Conservation (phyloP, 2,329 filamentous ascomycete species). For the Colletotrichum navitas region DNA sequence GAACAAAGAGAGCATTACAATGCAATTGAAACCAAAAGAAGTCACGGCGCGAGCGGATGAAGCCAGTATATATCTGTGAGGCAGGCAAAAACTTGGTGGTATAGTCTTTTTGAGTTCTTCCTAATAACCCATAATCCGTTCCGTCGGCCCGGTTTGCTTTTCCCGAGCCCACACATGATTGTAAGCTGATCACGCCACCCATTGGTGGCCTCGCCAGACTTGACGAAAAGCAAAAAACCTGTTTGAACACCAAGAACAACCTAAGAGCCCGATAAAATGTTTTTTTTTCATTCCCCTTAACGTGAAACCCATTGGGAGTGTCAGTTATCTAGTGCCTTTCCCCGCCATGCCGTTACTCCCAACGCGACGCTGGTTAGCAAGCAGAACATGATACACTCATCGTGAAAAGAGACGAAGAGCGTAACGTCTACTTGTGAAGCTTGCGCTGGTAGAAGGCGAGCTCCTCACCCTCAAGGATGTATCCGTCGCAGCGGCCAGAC, state of each 20-base stretch:
- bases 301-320: conserved; percentile 19
- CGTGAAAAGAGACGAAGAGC: conserved; percentile 4
- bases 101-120: conserved; percentile 42
- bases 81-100: conserved; percentile 43
- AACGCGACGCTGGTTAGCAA: conserved; percentile 19
- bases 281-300: conserved; percentile 42
- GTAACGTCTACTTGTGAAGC: conserved; percentile 88
- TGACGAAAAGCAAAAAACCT: conserved; percentile 39
- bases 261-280: conserved; percentile 40
- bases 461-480: conserved; percentile 99
- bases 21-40: not conserved
- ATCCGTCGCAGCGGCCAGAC: conserved; percentile 96
- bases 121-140: conserved; percentile 42
- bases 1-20: not conserved
- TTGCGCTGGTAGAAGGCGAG: conserved; percentile 99
- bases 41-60: not conserved
- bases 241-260: conserved; percentile 42
- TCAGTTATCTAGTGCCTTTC: conserved; percentile 19
- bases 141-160: conserved; percentile 35
- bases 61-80: conserved; percentile 8
- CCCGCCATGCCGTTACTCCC: conserved; percentile 3
- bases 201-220: conserved; percentile 35
- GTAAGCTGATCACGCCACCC: conserved; percentile 36
- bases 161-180: conserved; percentile 29
- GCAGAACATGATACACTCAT: conserved; percentile 7